Conservation (phyloP, 1,284 basidiomycete species). For the Wallemia ichthyophaga region DNA sequence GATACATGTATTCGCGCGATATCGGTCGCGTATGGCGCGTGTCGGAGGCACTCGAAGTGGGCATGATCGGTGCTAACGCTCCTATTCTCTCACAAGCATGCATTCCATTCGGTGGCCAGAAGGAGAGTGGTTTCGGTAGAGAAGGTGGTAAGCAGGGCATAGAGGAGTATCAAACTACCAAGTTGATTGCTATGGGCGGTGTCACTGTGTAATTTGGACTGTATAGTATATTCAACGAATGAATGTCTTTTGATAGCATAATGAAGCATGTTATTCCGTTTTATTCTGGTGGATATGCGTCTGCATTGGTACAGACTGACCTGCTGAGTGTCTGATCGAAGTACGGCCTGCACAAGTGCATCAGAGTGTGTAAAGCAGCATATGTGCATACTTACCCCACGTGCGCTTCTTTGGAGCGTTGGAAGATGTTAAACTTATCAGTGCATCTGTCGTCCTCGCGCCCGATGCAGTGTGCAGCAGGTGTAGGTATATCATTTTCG, state of each 20-base stretch:
- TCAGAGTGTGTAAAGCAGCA: no score
- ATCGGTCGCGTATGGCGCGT: slow-evolving; percentile 76
- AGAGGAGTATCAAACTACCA: slow-evolving; percentile 33
- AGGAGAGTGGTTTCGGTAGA: slow-evolving; percentile 42
- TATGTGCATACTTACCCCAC: not conserved
- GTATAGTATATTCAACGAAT: not conserved
- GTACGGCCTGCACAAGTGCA: not conserved
- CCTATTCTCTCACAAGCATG: slow-evolving; percentile 45
- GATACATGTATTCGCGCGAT: slow-evolving; percentile 77
- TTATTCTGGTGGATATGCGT: not conserved
- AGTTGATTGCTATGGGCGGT: slow-evolving; percentile 47
- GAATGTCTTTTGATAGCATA: not conserved
- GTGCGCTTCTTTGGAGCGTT: not conserved
- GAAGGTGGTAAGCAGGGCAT: slow-evolving; percentile 18
- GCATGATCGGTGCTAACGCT: slow-evolving; percentile 81
- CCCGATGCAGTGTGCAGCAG: not conserved
- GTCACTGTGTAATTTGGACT: slow-evolving; percentile 17
- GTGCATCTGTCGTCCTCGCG: not conserved
- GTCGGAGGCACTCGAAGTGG: slow-evolving; percentile 85
- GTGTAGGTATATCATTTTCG: not conserved
- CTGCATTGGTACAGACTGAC: not conserved
- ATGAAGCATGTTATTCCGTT: not conserved
- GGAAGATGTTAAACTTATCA: not conserved
- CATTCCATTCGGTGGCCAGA: slow-evolving; percentile 79
- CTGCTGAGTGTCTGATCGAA: not conserved